Conservation (phyloP, 169 alveolate species). For the Cryptosporidium canis region DNA sequence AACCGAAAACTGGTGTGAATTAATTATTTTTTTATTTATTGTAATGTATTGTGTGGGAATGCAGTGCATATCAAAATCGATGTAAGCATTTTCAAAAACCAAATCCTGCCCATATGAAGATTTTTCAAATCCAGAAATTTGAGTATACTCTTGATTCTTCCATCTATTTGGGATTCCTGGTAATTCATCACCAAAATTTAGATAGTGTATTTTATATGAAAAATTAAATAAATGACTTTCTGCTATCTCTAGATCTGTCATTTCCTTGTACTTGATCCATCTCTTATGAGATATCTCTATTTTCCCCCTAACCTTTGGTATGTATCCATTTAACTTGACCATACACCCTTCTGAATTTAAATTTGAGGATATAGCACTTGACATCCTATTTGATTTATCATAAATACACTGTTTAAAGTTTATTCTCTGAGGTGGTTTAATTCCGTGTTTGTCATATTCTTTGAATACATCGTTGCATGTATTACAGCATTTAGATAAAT, state of each 20-base stretch:
- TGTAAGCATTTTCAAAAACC: conserved; percentile 33
- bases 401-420: conserved; percentile 53
- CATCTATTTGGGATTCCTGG: conserved; percentile 44
- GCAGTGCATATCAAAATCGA: conserved; percentile 71
- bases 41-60: conserved; percentile 65
- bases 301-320: conserved; percentile 60
- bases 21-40: conserved; percentile 34
- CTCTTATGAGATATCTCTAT: conserved; percentile 56
- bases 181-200: conserved; percentile 51
- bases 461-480: conserved; percentile 44
- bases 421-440: conserved; percentile 25
- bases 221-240: conserved; percentile 54
- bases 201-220: conserved; percentile 43
- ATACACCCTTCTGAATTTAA: conserved; percentile 47
- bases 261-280: conserved; percentile 57
- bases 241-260: conserved; percentile 59
- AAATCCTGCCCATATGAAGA: not conserved
- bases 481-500: conserved; percentile 34
- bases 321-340: conserved; percentile 24
- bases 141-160: conserved; percentile 46
- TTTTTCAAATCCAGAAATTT: conserved; percentile 13
- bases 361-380: conserved; percentile 13
- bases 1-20: conserved; percentile 59
- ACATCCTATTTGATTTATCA: not conserved
- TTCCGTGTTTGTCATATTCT: conserved; percentile 17